Conservation (phyloP, 2,329 filamentous ascomycete species). For the Talaromyces verruculosus region DNA sequence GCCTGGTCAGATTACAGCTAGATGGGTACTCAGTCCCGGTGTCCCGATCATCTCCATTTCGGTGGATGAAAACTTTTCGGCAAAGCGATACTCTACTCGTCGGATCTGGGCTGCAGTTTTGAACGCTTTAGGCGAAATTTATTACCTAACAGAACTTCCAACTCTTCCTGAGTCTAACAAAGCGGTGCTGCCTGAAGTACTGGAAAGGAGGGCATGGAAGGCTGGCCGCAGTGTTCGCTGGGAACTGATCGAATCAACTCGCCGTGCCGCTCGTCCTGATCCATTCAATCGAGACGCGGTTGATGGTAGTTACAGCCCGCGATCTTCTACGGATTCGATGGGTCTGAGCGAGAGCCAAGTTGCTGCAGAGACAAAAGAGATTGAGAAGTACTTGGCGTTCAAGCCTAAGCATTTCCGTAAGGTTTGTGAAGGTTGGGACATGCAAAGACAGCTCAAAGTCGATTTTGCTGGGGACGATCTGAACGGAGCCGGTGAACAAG, state of each 20-base stretch:
- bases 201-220: conserved; percentile 71
- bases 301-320: conserved; percentile 75
- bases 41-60: conserved; percentile 84
- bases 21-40: conserved; percentile 87
- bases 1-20: conserved; percentile 77
- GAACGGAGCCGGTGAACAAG: conserved; percentile 70
- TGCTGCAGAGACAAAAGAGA: conserved; percentile 73
- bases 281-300: conserved; percentile 67
- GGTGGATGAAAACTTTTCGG: conserved; percentile 78
- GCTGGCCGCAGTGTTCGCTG: conserved; percentile 77
- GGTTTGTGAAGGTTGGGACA: conserved; percentile 84
- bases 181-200: conserved; percentile 49
- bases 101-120: conserved; percentile 90
- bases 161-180: conserved; percentile 35
- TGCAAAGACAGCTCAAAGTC: conserved; percentile 79
- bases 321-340: conserved; percentile 73
- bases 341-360: conserved; percentile 69
- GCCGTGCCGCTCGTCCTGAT: conserved; percentile 69
- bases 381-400: conserved; percentile 71
- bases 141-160: conserved; percentile 74
- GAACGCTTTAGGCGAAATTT: conserved; percentile 90
- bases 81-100: conserved; percentile 65
- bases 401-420: conserved; percentile 76
- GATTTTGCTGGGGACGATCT: conserved; percentile 84
- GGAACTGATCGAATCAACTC: conserved; percentile 75